phyloP scores from a whole-genome alignment of 345 rosid species.

The Aquilaria yunnanensis region DNA sequence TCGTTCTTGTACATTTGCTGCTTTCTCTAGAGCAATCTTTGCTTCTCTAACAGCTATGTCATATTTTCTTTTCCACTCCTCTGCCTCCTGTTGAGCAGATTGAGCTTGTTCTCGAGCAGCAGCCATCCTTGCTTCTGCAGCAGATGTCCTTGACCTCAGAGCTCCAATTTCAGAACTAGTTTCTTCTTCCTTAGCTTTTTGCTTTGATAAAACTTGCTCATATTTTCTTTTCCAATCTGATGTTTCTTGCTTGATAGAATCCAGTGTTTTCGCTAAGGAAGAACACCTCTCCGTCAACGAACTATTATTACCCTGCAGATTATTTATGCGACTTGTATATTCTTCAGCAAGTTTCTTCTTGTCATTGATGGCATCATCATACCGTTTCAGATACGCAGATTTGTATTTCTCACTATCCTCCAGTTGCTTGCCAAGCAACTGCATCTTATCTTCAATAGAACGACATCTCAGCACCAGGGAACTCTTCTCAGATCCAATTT shows the following conservation, averaged over 20 bases:
- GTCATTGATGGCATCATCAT: conserved; percentile 89
- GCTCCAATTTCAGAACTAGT: conserved; percentile 62
- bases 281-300: conserved; percentile 81
- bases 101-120: conserved; percentile 87
- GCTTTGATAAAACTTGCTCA: conserved; percentile 56
- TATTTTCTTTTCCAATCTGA: conserved; percentile 73
- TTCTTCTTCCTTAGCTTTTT: conserved; percentile 78
- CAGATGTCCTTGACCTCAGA: conserved; percentile 75
- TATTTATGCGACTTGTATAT: conserved; percentile 61
- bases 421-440: conserved; percentile 66
- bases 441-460: conserved; percentile 80
- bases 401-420: conserved; percentile 83
- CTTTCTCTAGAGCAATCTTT: conserved; percentile 88
- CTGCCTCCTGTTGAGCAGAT: conserved; percentile 90
- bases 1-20: conserved; percentile 77
- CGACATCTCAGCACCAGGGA: conserved; percentile 73
- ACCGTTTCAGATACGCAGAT: conserved; percentile 83
- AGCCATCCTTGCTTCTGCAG: conserved; percentile 94
- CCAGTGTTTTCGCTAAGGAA: conserved; percentile 63
- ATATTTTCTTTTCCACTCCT: conserved; percentile 92
- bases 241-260: conserved; percentile 64
- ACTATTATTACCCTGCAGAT: conserved; percentile 69
- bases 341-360: conserved; percentile 88
- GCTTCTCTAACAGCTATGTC: conserved; percentile 86
- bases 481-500: conserved; percentile 76